Percentiles rank a stretch among this genome's conserved stretches.
Conservation (phyloP, 1,284 basidiomycete genomes). For the Coniferiporia sulphurascens region DNA sequence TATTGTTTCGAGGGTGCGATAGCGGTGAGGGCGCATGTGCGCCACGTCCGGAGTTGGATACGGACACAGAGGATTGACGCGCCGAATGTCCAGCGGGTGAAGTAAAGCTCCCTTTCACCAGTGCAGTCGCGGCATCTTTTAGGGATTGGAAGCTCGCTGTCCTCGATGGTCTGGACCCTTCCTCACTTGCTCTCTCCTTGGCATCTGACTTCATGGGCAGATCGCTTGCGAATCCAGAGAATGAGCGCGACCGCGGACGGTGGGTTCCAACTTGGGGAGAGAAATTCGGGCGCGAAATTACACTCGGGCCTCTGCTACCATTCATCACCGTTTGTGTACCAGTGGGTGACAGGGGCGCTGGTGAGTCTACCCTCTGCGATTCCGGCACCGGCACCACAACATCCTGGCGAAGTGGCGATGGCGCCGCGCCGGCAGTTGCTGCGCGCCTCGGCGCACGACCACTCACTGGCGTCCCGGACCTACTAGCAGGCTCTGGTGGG, state of each 20-base stretch:
- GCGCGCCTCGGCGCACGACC: constrained; percentile 14
- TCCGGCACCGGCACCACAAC: constrained; percentile 5
- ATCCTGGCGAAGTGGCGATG: constrained; percentile 4
- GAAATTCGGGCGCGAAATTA: constrained; percentile 57
- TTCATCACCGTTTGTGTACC: not conserved
- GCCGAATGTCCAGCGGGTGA: not conserved
- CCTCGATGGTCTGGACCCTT: constrained; percentile 28
- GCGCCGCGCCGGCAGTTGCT: constrained; percentile 5
- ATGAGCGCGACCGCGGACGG: constrained; percentile 67
- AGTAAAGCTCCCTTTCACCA: not conserved
- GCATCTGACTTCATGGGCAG: constrained; percentile 28
- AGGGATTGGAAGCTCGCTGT: constrained; percentile 14
- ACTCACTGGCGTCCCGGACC: not conserved
- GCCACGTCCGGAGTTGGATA: constrained; percentile 21
- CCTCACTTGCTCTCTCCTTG: constrained; percentile 31
- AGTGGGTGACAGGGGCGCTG: not conserved
- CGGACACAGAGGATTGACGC: constrained; percentile 5
- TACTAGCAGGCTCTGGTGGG: constrained; percentile 7
- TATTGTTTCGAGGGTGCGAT: constrained; percentile 40
- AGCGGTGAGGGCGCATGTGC: constrained; percentile 46
- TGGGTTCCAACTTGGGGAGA: constrained; percentile 46
- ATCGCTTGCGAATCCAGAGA: constrained; percentile 52
- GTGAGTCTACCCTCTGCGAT: not conserved
- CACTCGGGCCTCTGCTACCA: constrained; percentile 19
- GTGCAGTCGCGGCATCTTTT: not conserved